A percentile compares a stretch with the other conserved stretches of the same genome.
These are phyloP conservation scores for Parafenestella ontariensis DNA, from an alignment of 2,329 filamentous ascomycete species.

Conservation along the genomic window DNA sequence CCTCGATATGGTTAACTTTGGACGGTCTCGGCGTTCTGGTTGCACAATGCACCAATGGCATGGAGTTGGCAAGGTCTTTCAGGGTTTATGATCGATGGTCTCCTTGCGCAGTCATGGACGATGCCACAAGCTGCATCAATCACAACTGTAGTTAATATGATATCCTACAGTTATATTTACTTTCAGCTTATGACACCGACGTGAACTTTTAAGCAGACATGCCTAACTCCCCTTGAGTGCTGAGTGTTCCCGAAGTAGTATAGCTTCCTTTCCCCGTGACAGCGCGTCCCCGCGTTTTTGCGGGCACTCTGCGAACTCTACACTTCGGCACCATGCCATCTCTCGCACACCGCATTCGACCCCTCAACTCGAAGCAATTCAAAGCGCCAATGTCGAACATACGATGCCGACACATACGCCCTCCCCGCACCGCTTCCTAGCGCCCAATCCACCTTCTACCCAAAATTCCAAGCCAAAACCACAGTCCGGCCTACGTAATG, in stretches of 20 bases:
- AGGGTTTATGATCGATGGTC: not conserved
- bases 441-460: conserved; percentile 21
- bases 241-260: not conserved
- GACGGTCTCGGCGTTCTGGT: not conserved
- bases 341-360: not conserved
- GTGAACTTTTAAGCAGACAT: not conserved
- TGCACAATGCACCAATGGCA: not conserved
- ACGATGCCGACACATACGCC: conserved; percentile 38
- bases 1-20: not conserved
- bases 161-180: too few relatives aligned
- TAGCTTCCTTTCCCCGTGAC: conserved; percentile 14
- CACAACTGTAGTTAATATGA: too few relatives aligned
- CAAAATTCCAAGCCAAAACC: conserved; percentile 30
- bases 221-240: not conserved
- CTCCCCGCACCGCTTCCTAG: conserved; percentile 46
- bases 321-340: conserved; percentile 8
- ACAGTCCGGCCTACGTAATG: conserved; percentile 33
- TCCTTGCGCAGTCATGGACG: not conserved
- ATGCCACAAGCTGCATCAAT: too few relatives aligned
- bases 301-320: not conserved
- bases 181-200: not conserved
- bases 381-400: conserved; percentile 9
- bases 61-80: not conserved
- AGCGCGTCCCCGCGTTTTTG: conserved; percentile 21
- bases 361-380: not conserved